phyloP scores from a whole-genome alignment of 371 early-diverging fungal species.

The Mortierella sp. region DNA sequence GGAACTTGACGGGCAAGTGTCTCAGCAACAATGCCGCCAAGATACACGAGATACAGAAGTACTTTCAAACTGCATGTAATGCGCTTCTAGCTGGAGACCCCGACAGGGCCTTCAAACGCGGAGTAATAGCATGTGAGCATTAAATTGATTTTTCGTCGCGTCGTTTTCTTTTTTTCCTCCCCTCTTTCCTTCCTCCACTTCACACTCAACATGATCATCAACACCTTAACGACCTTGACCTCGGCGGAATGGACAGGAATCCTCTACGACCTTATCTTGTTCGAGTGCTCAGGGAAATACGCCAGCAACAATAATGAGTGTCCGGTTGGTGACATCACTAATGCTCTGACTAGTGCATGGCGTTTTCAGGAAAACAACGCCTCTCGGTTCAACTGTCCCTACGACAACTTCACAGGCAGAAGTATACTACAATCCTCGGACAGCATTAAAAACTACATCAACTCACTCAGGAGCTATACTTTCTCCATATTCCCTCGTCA shows the following conservation, averaged over 20 bases:
- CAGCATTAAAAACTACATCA: not conserved
- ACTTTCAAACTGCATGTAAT: not conserved
- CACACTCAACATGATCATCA: not conserved
- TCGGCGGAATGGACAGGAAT: conserved; percentile 5
- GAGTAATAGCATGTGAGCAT: too few species aligned
- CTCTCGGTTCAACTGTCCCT: not conserved
- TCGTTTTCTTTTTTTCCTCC: not conserved
- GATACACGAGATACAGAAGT: not conserved
- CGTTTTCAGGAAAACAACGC: not conserved
- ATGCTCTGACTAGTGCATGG: not conserved
- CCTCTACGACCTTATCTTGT: conserved; percentile 4
- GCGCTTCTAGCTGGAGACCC: not conserved
- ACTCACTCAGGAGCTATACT: not conserved
- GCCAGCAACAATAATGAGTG: not conserved
- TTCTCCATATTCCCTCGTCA: not conserved
- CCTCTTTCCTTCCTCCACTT: not conserved
- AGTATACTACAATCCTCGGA: not conserved
- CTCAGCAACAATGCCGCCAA: not conserved
- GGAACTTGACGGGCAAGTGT: not conserved
- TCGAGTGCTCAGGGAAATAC: not conserved
- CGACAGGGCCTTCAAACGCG: not conserved
- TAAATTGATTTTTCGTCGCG: not conserved
- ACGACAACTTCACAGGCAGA: not conserved
- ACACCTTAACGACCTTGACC: not conserved
- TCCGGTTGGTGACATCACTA: not conserved